Conservation (phyloP, 164 flowering plant genomes). For the grape (Vitis vinifera) region DNA sequence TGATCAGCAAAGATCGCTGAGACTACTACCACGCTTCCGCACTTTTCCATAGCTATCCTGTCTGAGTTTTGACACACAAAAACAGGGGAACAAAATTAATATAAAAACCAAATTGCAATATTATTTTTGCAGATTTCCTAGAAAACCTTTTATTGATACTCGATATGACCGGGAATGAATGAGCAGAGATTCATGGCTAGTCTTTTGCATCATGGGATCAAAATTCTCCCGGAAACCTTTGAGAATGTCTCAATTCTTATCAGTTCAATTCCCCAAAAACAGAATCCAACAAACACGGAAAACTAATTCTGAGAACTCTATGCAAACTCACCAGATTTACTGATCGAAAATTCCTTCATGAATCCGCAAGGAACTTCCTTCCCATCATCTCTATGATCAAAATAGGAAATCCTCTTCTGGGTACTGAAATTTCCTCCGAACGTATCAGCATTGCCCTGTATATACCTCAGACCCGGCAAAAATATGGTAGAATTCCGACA, state of each 20-base stretch:
- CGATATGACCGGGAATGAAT: no score
- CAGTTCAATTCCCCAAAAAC: not conserved
- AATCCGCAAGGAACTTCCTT: constrained; percentile 80
- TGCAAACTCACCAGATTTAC: constrained; percentile 48
- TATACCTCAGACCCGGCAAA: constrained; percentile 39
- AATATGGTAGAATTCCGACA: constrained; percentile 33
- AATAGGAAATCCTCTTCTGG: constrained; percentile 55
- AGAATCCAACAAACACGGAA: not conserved
- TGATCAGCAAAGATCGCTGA: constrained; percentile 88
- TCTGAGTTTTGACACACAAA: constrained; percentile 36
- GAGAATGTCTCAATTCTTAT: not conserved
- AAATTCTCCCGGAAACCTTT: not conserved
- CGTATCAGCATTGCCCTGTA: constrained; percentile 27
- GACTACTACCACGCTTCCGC: constrained; percentile 70
- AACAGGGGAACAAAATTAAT: not conserved
- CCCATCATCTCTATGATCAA: constrained; percentile 36
- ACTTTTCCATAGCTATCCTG: constrained; percentile 65
- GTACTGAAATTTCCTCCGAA: constrained; percentile 79
- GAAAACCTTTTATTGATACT: no score
- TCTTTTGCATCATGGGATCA: not conserved
- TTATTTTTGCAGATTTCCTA: no score
- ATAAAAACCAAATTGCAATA: not conserved
- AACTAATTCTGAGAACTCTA: not conserved
- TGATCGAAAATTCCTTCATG: constrained; percentile 60
- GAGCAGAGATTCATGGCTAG: no score